phyloP scores from a whole-genome alignment of 495 filamentous ascomycete species.

The Hypoxylon lienhwacheense region DNA sequence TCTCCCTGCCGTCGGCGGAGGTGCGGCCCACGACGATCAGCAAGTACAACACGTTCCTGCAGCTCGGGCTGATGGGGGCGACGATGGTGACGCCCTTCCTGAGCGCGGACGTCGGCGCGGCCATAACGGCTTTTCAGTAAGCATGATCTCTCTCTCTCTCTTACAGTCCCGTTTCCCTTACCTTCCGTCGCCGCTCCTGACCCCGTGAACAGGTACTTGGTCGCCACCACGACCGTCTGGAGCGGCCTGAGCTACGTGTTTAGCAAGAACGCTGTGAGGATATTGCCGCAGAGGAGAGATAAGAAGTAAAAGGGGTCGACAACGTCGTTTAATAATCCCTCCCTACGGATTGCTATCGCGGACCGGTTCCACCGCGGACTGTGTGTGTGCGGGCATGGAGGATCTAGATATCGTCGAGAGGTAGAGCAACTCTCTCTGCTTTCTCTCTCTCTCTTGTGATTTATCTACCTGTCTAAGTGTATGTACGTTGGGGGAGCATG shows the following conservation, averaged over 20 bases:
- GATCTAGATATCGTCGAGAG: too few relatives aligned
- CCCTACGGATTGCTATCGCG: too few relatives aligned
- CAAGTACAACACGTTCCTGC: conserved; percentile 85
- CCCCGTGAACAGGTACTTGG: conserved; percentile 60
- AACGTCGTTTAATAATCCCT: too few relatives aligned
- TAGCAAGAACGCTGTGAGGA: conserved; percentile 79
- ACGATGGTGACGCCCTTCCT: conserved; percentile 75
- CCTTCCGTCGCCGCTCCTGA: conserved; percentile 5
- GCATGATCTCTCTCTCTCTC: conserved; percentile 39
- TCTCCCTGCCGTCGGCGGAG: conserved; percentile 87
- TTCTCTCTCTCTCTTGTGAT: too few relatives aligned
- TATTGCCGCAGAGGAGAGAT: conserved; percentile 55
- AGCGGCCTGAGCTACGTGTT: conserved; percentile 82
- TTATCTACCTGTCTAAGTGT: too few relatives aligned
- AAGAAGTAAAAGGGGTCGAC: conserved; percentile 29
- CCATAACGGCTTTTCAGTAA: conserved; percentile 72
- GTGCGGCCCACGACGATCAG: conserved; percentile 89
- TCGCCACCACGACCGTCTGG: conserved; percentile 81
- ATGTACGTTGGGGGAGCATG: too few relatives aligned
- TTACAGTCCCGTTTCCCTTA: conserved; percentile 4
- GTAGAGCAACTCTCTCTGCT: too few relatives aligned
- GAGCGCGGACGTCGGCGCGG: conserved; percentile 55
- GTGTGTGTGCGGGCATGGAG: too few relatives aligned
- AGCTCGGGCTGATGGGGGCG: conserved; percentile 74
- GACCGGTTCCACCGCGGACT: too few relatives aligned